Evolutionary conservation across 805 yeast genomes (phyloP).

Genomic region (Lachancea cidri): DNA sequence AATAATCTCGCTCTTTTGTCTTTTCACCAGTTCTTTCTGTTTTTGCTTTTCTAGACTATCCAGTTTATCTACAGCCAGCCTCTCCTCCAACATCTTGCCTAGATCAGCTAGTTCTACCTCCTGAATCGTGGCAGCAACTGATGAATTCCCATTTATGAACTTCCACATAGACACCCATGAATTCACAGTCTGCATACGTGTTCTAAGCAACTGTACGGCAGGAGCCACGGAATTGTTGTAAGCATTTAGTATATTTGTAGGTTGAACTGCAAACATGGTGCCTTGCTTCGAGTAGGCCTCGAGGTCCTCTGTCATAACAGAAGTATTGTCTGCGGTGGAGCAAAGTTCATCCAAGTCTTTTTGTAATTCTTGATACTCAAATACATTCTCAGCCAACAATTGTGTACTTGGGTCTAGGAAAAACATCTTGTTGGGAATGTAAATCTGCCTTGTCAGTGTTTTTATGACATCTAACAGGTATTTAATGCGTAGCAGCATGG

Average conservation of each 20-base stretch:
- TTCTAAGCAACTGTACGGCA: conserved; percentile 15
- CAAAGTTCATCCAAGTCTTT: conserved; percentile 18
- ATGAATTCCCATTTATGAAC: conserved; percentile 16
- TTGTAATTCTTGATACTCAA: conserved; percentile 20
- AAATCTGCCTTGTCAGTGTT: conserved; percentile 24
- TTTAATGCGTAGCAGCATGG: conserved; percentile 23
- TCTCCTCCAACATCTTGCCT: conserved; percentile 24
- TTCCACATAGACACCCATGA: conserved; percentile 24
- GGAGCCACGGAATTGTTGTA: conserved; percentile 15
- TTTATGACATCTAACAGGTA: conserved; percentile 16
- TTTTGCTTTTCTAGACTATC: conserved; percentile 15
- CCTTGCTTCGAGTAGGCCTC: conserved; percentile 13
- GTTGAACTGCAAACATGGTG: conserved; percentile 16
- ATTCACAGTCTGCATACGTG: conserved; percentile 10
- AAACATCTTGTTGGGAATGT: conserved; percentile 21
- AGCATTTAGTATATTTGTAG: conserved; percentile 15
- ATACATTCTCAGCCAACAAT: conserved; percentile 20
- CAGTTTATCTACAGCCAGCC: conserved; percentile 24
- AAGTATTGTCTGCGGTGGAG: conserved; percentile 4
- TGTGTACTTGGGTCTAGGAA: conserved; percentile 17
- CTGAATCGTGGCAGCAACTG: conserved; percentile 10
- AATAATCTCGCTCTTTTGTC: background rate
- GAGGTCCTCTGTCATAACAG: conserved; percentile 9
- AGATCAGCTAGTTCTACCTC: conserved; percentile 14
- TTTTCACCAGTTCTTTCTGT: conserved; percentile 4